Evolutionary conservation across 1,284 basidiomycete genomes (phyloP).

Genomic region (Meripilus lineatus): DNA sequence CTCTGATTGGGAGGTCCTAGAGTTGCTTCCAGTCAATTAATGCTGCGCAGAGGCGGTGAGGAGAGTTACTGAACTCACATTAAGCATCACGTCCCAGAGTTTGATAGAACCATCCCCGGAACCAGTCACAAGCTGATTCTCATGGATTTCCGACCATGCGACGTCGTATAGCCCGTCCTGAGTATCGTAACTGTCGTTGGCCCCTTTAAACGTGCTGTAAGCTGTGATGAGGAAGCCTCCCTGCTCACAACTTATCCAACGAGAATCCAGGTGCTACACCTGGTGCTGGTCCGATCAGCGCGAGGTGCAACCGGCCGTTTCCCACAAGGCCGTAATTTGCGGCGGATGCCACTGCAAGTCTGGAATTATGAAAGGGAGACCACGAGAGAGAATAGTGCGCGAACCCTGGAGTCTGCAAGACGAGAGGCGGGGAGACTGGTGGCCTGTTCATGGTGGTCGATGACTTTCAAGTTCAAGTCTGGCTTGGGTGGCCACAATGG

Average conservation of each 20-base stretch:
- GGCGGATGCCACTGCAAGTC: conserved; percentile 83
- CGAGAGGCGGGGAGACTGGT: conserved; percentile 34
- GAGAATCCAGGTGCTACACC: conserved; percentile 40
- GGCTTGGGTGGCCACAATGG: too few relatives aligned
- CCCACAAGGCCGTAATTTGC: conserved; percentile 96
- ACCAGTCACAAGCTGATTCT: conserved; percentile 88
- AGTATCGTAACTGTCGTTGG: conserved; percentile 72
- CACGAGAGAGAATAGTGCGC: conserved; percentile 87
- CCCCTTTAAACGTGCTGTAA: background rate
- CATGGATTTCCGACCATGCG: conserved; percentile 91
- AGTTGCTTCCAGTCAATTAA: conserved; percentile 23
- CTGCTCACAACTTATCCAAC: conserved; percentile 62
- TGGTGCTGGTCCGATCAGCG: conserved; percentile 46
- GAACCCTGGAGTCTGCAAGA: conserved; percentile 74
- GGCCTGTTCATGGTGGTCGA: conserved; percentile 43
- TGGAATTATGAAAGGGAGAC: conserved; percentile 86
- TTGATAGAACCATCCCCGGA: conserved; percentile 91
- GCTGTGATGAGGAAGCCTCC: conserved; percentile 18
- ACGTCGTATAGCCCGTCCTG: conserved; percentile 92
- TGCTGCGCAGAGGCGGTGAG: conserved; percentile 6
- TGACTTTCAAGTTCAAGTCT: too few relatives aligned
- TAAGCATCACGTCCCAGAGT: conserved; percentile 87
- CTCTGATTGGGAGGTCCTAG: conserved; percentile 84
- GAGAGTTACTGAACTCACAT: conserved; percentile 48
- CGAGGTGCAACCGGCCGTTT: conserved; percentile 82